A percentile compares a stretch with the other conserved stretches of the same genome.
Conservation (phyloP, 2,329 filamentous ascomycete species). For the Eutypella sp. region DNA sequence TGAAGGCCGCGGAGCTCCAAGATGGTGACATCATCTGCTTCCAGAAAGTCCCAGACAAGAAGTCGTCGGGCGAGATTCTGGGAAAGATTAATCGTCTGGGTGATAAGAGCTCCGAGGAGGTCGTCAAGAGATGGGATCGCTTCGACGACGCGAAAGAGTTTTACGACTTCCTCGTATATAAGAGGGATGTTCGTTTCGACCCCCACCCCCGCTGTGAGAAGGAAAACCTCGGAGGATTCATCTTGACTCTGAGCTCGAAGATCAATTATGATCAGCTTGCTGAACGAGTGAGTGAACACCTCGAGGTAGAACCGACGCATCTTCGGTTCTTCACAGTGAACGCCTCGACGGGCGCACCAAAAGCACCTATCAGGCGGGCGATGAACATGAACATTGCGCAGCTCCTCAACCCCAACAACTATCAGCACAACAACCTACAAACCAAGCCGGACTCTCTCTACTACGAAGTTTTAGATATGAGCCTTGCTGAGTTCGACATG, state of each 20-base stretch:
- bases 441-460: conserved; percentile 76
- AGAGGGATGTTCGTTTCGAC: conserved; percentile 72
- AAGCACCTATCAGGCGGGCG: conserved; percentile 69
- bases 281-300: conserved; percentile 72
- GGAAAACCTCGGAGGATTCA: conserved; percentile 61
- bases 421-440: conserved; percentile 65
- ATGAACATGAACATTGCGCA: conserved; percentile 66
- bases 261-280: conserved; percentile 85
- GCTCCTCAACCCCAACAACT: conserved; percentile 73
- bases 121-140: conserved; percentile 40
- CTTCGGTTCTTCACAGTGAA: conserved; percentile 89
- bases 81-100: conserved; percentile 34
- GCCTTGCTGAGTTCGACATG: conserved; percentile 84
- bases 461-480: conserved; percentile 93
- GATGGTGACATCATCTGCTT: conserved; percentile 97
- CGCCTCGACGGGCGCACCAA: conserved; percentile 68
- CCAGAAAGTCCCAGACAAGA: conserved; percentile 58
- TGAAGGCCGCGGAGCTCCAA: conserved; percentile 89
- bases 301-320: conserved; percentile 77
- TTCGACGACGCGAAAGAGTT: conserved; percentile 74
- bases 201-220: conserved; percentile 58
- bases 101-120: conserved; percentile 35
- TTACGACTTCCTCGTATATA: conserved; percentile 90
- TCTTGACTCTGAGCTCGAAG: conserved; percentile 76
- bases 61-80: conserved; percentile 33